Base-by-base conservation (phyloP, 768 basidiomycete genomes). In the Mycena galopus region DNA sequence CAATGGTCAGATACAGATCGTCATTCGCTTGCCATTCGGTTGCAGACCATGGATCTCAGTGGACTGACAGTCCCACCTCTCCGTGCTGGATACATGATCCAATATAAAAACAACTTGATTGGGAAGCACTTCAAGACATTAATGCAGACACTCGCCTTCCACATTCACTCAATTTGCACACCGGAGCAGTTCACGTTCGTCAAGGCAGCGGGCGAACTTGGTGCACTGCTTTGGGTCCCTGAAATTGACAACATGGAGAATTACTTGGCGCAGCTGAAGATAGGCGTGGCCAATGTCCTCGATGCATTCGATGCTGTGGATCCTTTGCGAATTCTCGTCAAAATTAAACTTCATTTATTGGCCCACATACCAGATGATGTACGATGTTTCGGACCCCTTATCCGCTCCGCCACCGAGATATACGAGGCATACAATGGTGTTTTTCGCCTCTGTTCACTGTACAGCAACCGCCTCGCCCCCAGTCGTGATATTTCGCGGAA, bases 401-500 rank as follows among this genome's bases (percentile, higher is more conserved):
- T 84, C 25, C 59, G 77, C 0, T 80, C 73, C 42, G 78, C 84
- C 1, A 86, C 84, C 0, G 85, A 87, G 69, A 61, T 77, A 0
- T 86, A 79, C 65, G 85, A 87, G 65, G 79, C 76, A 27, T 86
- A 72, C 71, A 86, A 87, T 71, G 80, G 77, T 7, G 74, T 87
- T 14, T 86, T 86, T 59, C 77, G 83, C 0, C 21, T 79, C 3
- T 80, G 80, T 33, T 82, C 78, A 16, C 71, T 86, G 14, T 69
- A 77, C 39, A 81, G 79, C 29, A 86, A 86, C 70, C 81, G 80
- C 44, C 80, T 74, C 3, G 79, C 82, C 1, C 83, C 84, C 2
- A 84, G 83, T 64, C 79, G 78, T 2, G 82, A 85, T 67, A 82
- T 82, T 47, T 78, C 82, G 0, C 14, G 8, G 0, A 75, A 69